These are phyloP conservation scores for Eucalyptus fibrosa DNA, from an alignment of 345 rosid genomes.

Conservation along the genomic window DNA sequence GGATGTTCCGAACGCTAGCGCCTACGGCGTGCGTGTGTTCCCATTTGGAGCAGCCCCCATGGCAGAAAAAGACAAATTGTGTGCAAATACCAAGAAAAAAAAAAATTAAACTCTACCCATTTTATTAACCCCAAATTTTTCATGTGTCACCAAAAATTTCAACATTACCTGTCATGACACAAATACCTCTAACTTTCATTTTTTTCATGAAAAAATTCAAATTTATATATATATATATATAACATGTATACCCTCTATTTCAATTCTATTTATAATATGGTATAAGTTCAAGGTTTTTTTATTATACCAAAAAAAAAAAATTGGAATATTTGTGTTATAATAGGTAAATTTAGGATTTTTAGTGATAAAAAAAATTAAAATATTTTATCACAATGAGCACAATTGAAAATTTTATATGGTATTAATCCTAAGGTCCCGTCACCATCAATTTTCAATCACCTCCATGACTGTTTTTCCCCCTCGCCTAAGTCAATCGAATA, in stretches of 20 bases:
- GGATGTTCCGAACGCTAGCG: neutral
- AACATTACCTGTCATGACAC: fast-evolving
- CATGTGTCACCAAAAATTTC: fast-evolving
- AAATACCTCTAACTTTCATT: too few relatives aligned
- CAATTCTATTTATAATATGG: too few relatives aligned
- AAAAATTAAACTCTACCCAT: neutral
- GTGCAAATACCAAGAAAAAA: too few relatives aligned
- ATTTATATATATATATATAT: fast-evolving
- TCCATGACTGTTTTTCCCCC: neutral
- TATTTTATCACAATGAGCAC: neutral
- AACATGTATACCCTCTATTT: fast-evolving
- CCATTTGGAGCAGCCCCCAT: neutral
- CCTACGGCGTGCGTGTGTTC: neutral
- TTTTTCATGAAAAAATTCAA: too few relatives aligned
- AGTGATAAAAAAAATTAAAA: neutral
- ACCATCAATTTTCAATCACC: neutral
- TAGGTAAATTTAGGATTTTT: neutral
- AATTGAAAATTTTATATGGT: too few relatives aligned
- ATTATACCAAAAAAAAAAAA: too few relatives aligned
- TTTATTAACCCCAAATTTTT: neutral
- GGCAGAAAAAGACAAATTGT: neutral
- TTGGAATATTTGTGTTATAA: too few relatives aligned
- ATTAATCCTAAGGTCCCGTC: neutral
- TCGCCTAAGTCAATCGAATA: neutral
- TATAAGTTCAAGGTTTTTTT: too few relatives aligned